Conservation (phyloP, 163 green algal species). For the Prototheca cutis region DNA sequence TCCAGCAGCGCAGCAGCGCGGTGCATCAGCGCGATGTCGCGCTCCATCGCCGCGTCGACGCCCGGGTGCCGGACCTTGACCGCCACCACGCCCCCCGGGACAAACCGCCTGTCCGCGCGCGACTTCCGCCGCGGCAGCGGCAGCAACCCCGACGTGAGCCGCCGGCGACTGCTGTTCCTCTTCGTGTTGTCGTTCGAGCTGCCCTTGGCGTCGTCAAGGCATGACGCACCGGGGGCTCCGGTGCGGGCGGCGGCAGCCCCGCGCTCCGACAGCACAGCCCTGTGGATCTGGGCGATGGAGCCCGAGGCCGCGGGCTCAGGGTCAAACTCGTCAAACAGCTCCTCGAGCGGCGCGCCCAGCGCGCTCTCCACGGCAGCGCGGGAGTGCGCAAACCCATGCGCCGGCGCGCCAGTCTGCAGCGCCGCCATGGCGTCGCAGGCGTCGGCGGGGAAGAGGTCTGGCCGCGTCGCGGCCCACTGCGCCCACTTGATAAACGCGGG, state of each 20-base stretch:
- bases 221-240: conserved; percentile 4
- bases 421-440: conserved; percentile 64
- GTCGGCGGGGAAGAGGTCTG: conserved; percentile 82
- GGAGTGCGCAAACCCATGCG: conserved; percentile 42
- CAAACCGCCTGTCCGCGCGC: conserved; percentile 8
- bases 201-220: no score
- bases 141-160: no score
- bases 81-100: conserved; percentile 48
- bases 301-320: conserved; percentile 69
- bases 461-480: conserved; percentile 82
- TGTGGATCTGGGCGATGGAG: conserved; percentile 86
- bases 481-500: conserved; percentile 95
- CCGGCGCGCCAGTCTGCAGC: conserved; percentile 69
- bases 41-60: conserved; percentile 59
- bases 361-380: conserved; percentile 32
- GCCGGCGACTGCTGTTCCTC: no score
- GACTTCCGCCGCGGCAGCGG: no score
- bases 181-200: no score
- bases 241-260: conserved; percentile 11
- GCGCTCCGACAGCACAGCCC: conserved; percentile 26
- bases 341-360: conserved; percentile 37
- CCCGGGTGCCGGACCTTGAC: conserved; percentile 61
- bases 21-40: conserved; percentile 85
- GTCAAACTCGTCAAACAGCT: conserved; percentile 82
- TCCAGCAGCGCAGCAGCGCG: conserved; percentile 36